Conservation (phyloP, 352 stramenopile genomes). For the Pythium chondricola region DNA sequence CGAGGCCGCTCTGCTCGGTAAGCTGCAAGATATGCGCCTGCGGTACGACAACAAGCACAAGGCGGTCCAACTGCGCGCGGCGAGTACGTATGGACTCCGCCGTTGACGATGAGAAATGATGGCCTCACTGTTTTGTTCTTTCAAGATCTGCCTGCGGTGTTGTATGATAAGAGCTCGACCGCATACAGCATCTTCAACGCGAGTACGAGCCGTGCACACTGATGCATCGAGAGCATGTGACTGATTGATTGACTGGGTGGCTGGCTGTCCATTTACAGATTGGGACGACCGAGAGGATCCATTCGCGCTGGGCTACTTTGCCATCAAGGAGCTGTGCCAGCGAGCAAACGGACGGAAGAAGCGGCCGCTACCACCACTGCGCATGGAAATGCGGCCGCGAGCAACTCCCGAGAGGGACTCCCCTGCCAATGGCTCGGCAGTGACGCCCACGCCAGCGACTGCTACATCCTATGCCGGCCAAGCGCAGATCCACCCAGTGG, state of each 20-base stretch:
- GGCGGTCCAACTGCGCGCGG: conserved; percentile 27
- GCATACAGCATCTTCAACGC: conserved; percentile 67
- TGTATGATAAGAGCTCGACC: conserved; percentile 48
- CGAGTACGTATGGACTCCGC: conserved; percentile 28
- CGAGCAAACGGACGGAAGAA: background rate
- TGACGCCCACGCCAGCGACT: background rate
- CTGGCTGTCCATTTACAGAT: conserved; percentile 22
- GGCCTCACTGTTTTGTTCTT: background rate
- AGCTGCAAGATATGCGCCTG: conserved; percentile 49
- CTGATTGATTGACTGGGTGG: no score
- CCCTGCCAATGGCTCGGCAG: background rate
- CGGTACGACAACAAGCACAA: conserved; percentile 41
- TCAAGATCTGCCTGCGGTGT: conserved; percentile 42
- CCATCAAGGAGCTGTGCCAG: conserved; percentile 29
- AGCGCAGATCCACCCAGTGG: conserved; percentile 9
- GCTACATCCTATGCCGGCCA: background rate
- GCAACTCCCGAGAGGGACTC: background rate
- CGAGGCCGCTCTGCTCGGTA: conserved; percentile 45
- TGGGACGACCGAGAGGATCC: conserved; percentile 52
- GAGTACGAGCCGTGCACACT: no score
- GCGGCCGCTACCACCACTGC: background rate
- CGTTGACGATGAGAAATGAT: background rate
- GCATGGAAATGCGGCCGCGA: conserved; percentile 14
- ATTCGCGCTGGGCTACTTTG: conserved; percentile 39
- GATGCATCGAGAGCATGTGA: no score